A percentile compares a stretch with the other conserved stretches of the same genome.
phyloP scores from a whole-genome alignment of 1,284 basidiomycete genomes.

The Cutaneotrichosporon daszewskae region DNA sequence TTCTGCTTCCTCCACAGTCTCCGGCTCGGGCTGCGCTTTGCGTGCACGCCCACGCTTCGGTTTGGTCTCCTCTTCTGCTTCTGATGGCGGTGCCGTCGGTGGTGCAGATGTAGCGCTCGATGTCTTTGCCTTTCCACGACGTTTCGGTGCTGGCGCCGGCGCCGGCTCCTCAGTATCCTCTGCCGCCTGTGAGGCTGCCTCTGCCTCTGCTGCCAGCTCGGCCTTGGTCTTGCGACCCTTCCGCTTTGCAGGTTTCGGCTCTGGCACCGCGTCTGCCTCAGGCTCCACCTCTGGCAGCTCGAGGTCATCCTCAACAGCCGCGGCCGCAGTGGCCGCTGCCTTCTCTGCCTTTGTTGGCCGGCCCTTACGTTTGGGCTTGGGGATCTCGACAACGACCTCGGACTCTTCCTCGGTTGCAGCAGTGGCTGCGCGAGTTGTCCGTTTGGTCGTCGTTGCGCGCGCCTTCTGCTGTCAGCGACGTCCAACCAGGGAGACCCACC shows the following conservation, averaged over 20 bases:
- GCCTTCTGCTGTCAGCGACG: constrained; percentile 2
- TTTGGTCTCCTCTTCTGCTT: constrained; percentile 1
- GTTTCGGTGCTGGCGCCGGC: constrained; percentile 3
- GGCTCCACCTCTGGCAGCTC: too few relatives aligned
- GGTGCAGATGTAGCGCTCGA: constrained; percentile 1
- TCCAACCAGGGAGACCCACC: background rate
- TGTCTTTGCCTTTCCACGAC: constrained; percentile 7
- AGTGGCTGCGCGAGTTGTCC: background rate
- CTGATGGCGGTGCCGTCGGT: background rate
- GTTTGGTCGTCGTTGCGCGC: background rate
- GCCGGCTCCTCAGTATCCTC: background rate
- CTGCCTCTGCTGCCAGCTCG: background rate
- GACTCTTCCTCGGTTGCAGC: background rate
- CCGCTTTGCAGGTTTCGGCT: background rate
- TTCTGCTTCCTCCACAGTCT: constrained; percentile 4
- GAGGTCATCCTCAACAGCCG: too few relatives aligned
- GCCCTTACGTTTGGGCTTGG: background rate
- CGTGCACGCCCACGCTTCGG: background rate
- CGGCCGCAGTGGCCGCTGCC: background rate
- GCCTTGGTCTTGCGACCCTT: background rate
- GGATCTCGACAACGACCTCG: background rate
- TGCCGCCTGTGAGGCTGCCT: background rate
- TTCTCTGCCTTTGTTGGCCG: background rate
- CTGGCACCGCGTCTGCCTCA: constrained; percentile 1
- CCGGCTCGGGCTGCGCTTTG: constrained; percentile 5